These are phyloP conservation scores for Beauveria varroae DNA, from an alignment of 2,329 filamentous ascomycete species.

Conservation along the genomic window DNA sequence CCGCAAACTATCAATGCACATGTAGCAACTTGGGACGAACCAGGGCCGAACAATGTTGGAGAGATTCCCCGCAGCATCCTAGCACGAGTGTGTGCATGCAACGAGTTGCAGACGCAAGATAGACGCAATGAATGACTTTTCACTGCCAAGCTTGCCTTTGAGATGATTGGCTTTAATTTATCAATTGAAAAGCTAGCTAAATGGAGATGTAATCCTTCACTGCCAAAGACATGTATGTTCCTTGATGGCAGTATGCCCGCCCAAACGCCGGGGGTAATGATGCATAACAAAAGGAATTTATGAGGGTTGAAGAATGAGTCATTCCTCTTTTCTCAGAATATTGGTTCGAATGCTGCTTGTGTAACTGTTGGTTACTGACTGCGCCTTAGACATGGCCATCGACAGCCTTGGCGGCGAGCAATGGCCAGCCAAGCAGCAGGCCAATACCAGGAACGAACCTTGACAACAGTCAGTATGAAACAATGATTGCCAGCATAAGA, in stretches of 20 bases:
- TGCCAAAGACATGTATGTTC: background rate
- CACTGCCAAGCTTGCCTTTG: too few relatives aligned
- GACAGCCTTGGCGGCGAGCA: slow-evolving; percentile 20
- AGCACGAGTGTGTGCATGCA: too few relatives aligned
- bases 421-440: slow-evolving; percentile 29
- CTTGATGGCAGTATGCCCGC: background rate
- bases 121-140: too few relatives aligned
- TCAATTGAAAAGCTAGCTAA: background rate
- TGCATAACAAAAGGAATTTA: slow-evolving; percentile 1
- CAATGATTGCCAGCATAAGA: background rate
- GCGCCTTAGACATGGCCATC: slow-evolving; percentile 24
- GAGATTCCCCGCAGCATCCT: background rate
- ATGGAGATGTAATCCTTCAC: background rate
- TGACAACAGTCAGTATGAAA: slow-evolving; percentile 12
- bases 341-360: background rate
- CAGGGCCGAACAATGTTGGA: background rate
- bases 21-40: background rate
- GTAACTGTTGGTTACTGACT: too few relatives aligned
- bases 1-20: background rate
- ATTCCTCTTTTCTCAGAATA: background rate
- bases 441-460: slow-evolving; percentile 29
- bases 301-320: background rate
- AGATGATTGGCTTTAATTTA: background rate
- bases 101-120: too few relatives aligned
- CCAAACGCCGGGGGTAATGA: slow-evolving; percentile 1